Evolutionary conservation across 176 grass and related monocot genomes (phyloP).

Genomic region (Dactylis glomerata): DNA sequence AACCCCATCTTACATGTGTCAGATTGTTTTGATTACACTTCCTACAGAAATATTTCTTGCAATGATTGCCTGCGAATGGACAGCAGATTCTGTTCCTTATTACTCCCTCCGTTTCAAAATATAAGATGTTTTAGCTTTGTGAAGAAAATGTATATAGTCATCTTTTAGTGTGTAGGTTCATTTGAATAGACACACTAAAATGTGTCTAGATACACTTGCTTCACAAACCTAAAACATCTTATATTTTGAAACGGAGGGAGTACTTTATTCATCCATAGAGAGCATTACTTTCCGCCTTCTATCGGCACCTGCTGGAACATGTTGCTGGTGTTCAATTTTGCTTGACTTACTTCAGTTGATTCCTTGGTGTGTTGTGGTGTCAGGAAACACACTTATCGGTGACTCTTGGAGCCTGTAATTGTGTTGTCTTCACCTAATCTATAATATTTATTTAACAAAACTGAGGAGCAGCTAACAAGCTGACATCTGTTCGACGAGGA

Average conservation of each 20-base stretch:
- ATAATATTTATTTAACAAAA: background rate
- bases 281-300: background rate
- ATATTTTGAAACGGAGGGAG: too few species aligned
- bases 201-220: too few species aligned
- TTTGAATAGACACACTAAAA: too few species aligned
- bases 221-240: too few species aligned
- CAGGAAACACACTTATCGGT: too few species aligned
- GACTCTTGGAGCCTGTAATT: background rate
- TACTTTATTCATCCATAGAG: background rate
- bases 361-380: too few species aligned
- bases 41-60: background rate
- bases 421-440: background rate
- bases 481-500: background rate
- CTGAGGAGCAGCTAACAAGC: background rate
- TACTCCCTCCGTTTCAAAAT: too few species aligned
- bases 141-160: too few species aligned
- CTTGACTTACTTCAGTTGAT: too few species aligned
- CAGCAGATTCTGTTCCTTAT: background rate
- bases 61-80: background rate
- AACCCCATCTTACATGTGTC: background rate
- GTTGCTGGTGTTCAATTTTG: too few species aligned
- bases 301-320: background rate
- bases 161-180: too few species aligned
- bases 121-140: too few species aligned
- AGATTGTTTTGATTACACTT: background rate